phyloP scores from a whole-genome alignment of 78 protist species.

The Bodo saltans region DNA sequence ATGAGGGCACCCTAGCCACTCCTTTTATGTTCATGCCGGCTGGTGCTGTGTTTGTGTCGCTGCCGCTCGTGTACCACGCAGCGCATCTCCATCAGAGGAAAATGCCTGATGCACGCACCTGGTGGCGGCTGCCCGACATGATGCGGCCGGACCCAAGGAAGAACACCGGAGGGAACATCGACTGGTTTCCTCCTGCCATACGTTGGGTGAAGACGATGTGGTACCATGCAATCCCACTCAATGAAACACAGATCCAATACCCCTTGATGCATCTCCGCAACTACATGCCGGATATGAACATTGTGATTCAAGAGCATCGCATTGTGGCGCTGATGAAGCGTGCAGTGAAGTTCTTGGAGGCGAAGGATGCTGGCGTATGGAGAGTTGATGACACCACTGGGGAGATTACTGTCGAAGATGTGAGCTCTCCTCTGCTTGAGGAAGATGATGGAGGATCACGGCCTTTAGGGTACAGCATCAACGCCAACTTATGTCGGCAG shows the following conservation, averaged over 20 bases:
- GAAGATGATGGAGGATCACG: too few species aligned
- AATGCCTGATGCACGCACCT: not conserved
- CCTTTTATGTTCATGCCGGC: slow-evolving; percentile 15
- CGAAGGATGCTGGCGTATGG: not conserved
- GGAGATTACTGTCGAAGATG: too few species aligned
- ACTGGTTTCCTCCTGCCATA: slow-evolving; percentile 24
- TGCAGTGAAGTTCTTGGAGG: not conserved
- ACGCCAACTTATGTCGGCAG: not conserved
- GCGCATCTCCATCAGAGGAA: not conserved
- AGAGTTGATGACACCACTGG: too few species aligned
- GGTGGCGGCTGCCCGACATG: slow-evolving; percentile 4
- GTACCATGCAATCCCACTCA: not conserved
- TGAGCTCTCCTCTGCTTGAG: not conserved
- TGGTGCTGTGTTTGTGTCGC: not conserved
- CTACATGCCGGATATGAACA: slow-evolving; percentile 12
- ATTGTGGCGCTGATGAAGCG: not conserved
- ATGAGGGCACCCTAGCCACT: slow-evolving; percentile 24
- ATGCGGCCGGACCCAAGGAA: not conserved
- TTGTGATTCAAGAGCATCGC: not conserved
- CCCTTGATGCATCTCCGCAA: not conserved
- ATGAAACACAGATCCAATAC: not conserved
- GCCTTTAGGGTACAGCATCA: slow-evolving; percentile 6
- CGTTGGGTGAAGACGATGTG: not conserved
- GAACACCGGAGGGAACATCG: slow-evolving; percentile 20
- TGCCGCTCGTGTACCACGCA: not conserved